phyloP scores from a whole-genome alignment of 2,329 filamentous ascomycete genomes.

The Neofusicoccum umdonicola region DNA sequence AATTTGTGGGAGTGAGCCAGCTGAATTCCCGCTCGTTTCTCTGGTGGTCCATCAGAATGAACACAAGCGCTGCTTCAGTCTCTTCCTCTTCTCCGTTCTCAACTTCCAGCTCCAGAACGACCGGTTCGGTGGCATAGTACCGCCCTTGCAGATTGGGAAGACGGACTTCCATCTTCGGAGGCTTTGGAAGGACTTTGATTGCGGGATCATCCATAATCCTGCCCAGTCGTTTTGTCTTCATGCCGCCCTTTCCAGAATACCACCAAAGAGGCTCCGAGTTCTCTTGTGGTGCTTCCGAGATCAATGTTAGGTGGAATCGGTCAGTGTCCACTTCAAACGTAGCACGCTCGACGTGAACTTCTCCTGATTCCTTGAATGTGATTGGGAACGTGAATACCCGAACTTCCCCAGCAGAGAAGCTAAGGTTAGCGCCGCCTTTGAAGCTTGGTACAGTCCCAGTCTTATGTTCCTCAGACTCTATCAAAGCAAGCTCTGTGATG shows the following conservation, averaged over 20 bases:
- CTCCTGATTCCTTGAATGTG: slow-evolving; percentile 77
- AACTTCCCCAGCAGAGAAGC: slow-evolving; percentile 63
- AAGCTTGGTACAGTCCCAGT: slow-evolving; percentile 36
- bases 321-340: slow-evolving; percentile 63
- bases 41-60: slow-evolving; percentile 61
- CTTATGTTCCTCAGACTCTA: slow-evolving; percentile 1
- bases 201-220: slow-evolving; percentile 41
- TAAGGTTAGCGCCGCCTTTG: slow-evolving; percentile 61
- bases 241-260: slow-evolving; percentile 26
- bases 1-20: slow-evolving; percentile 44
- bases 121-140: slow-evolving; percentile 81
- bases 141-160: slow-evolving; percentile 62
- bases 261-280: slow-evolving; percentile 33
- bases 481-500: slow-evolving; percentile 1
- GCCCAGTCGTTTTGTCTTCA: slow-evolving; percentile 30
- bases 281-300: slow-evolving; percentile 47
- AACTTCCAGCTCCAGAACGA: slow-evolving; percentile 67
- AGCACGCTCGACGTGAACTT: slow-evolving; percentile 64
- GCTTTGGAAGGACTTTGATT: slow-evolving; percentile 78
- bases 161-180: slow-evolving; percentile 82
- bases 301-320: slow-evolving; percentile 66
- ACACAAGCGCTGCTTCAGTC: slow-evolving; percentile 68
- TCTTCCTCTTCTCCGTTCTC: slow-evolving; percentile 81
- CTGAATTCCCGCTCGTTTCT: slow-evolving; percentile 45
- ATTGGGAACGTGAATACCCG: slow-evolving; percentile 70